Base-by-base conservation (phyloP, 345 rosid genomes). In the Abelmoschus esculentus region DNA sequence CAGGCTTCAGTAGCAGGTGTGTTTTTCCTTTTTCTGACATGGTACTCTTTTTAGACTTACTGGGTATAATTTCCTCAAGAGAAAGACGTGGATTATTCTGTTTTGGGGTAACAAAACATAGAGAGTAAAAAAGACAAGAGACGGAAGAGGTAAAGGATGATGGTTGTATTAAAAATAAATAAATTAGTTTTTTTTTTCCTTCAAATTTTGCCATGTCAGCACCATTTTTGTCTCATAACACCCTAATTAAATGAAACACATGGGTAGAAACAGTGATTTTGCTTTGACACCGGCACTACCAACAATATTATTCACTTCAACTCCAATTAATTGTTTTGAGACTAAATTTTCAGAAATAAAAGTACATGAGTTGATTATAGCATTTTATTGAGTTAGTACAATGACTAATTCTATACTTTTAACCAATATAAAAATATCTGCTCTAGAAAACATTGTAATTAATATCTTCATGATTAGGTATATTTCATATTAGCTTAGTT, bases 1-100 rank as follows among this genome's bases (percentile, higher is more conserved):
- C 50, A 72, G 36, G 83, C 86, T 64, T 83, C 93, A 3, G 84
- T 82, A 67, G 75, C 86, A 85, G 92, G 93, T 89, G 71, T 54
- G 19, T 50, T 70, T 47, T 36, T 38, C 9, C 42, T 38, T 38
- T 38, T 9, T 38, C 42, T 38, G 42, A 73, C 44, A 61, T 57
- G 73, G 47, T 61, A 38, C 13, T 61, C 2, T 6, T 2, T 61
- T 32, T 60, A 60, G 44, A 17, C 36, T 61, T 34, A 17, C 47
- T 9, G 22, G 26, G 28, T 61, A 36, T 40, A 63, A 5, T 38
- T 38, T 63, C 29, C 10, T 18, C 11, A 18, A 63, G 26, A 63
- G 46, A 15, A 26, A 54, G 13, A 10, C 67, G 49, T 62, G 67
- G 31, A 63, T 40, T 22, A 22, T 22, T 22, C 19, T 11, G 52